These are phyloP conservation scores for Saccharomyces kudriavzevii DNA, from an alignment of 805 yeast species.

Conservation along the genomic window DNA sequence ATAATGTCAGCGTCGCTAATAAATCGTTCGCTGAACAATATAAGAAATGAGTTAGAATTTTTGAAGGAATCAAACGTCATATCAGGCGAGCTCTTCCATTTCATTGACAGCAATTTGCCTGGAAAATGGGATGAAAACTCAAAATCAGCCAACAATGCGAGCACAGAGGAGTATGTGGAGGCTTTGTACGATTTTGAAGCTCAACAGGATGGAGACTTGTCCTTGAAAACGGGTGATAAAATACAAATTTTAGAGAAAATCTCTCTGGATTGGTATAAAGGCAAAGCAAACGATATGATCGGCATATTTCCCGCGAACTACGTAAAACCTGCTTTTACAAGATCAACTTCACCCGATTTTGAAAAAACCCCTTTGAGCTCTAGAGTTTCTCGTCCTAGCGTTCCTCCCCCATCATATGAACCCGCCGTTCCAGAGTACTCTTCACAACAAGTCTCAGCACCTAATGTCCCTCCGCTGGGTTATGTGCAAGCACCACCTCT, in stretches of 20 bases:
- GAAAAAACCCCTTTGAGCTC: not conserved
- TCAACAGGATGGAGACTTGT: slow-evolving; percentile 68
- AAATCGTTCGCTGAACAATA: slow-evolving; percentile 67
- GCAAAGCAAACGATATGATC: slow-evolving; percentile 45
- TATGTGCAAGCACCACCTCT: slow-evolving; percentile 3
- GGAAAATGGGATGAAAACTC: slow-evolving; percentile 28
- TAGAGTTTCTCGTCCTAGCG: not conserved
- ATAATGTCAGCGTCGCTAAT: slow-evolving; percentile 46
- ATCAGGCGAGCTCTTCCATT: slow-evolving; percentile 43
- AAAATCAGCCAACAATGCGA: slow-evolving; percentile 1
- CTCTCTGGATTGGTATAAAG: slow-evolving; percentile 89
- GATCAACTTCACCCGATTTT: slow-evolving; percentile 1
- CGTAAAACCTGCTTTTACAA: slow-evolving; percentile 37
- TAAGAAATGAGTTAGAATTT: slow-evolving; percentile 72
- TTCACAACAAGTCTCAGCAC: slow-evolving; percentile 1
- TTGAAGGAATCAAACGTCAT: slow-evolving; percentile 65
- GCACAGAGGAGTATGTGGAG: slow-evolving; percentile 41
- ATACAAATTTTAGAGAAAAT: slow-evolving; percentile 63
- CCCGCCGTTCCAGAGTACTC: not conserved
- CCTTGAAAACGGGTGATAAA: slow-evolving; percentile 56
- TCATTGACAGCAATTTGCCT: slow-evolving; percentile 47
- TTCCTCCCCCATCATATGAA: not conserved
- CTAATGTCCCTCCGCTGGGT: slow-evolving; percentile 1
- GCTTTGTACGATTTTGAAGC: slow-evolving; percentile 71
- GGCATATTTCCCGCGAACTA: slow-evolving; percentile 92